Conservation (phyloP, 106 monocot genomes). For the Acorus calamus region DNA sequence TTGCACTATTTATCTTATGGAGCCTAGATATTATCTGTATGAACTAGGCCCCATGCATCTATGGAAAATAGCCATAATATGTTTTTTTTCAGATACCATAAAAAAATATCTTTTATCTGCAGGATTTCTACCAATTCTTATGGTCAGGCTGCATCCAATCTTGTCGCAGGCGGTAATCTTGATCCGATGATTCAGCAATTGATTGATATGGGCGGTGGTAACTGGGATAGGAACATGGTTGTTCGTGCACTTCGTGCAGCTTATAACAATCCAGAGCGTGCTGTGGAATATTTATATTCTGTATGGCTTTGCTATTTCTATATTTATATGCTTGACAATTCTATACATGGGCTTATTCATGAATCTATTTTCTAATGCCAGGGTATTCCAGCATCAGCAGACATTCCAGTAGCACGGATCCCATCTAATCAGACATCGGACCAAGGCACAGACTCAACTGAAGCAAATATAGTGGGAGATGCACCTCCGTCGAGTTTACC, state of each 20-base stretch:
- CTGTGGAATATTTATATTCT: slow-evolving; percentile 96
- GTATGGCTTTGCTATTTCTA: slow-evolving; percentile 25
- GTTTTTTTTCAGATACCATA: not conserved
- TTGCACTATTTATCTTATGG: too few species aligned
- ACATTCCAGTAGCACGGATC: slow-evolving; percentile 40
- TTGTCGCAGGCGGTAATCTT: slow-evolving; percentile 60
- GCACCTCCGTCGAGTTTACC: slow-evolving; percentile 49
- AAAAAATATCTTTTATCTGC: slow-evolving; percentile 7
- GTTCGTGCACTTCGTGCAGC: slow-evolving; percentile 83
- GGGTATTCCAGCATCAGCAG: slow-evolving; percentile 84
- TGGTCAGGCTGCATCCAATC: slow-evolving; percentile 77
- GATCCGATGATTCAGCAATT: slow-evolving; percentile 68
- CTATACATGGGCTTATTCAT: not conserved
- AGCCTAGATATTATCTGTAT: too few species aligned
- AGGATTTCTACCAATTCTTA: slow-evolving; percentile 43
- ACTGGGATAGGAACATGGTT: slow-evolving; percentile 85
- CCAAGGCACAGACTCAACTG: slow-evolving; percentile 15
- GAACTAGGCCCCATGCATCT: too few species aligned
- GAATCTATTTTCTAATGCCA: slow-evolving; percentile 17
- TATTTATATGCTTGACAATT: not conserved
- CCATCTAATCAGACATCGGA: slow-evolving; percentile 25
- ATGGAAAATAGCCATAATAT: too few species aligned
- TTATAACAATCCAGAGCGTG: slow-evolving; percentile 98
- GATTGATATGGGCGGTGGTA: slow-evolving; percentile 98
- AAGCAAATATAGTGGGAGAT: slow-evolving; percentile 17